Conservation (phyloP, 371 early-diverging fungal species). For the Mortierella sp. region DNA sequence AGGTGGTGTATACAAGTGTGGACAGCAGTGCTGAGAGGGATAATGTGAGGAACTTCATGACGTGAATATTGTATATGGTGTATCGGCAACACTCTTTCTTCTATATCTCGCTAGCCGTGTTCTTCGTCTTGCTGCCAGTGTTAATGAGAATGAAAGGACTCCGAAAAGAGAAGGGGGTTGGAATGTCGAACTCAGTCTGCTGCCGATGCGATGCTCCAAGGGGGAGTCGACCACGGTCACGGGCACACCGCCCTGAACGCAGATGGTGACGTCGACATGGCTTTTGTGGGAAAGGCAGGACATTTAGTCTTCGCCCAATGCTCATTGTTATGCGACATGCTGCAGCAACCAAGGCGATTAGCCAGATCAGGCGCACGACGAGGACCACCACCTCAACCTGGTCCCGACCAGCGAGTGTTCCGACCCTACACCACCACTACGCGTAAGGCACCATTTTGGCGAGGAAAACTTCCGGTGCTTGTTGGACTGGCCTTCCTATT, state of each 20-base stretch:
- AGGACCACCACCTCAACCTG: slow-evolving; percentile 16
- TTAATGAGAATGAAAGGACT: no score
- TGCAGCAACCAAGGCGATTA: slow-evolving; percentile 45
- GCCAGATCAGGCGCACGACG: slow-evolving; percentile 35
- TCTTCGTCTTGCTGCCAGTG: no score
- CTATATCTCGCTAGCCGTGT: no score
- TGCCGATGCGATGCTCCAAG: no score
- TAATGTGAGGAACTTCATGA: slow-evolving; percentile 41
- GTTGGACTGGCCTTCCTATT: slow-evolving; percentile 27
- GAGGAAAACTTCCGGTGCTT: slow-evolving; percentile 38
- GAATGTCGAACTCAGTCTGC: no score
- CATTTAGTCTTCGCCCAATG: neutral
- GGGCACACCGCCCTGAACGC: no score
- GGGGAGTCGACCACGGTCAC: no score
- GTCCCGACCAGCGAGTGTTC: slow-evolving; percentile 21
- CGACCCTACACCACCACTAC: slow-evolving; percentile 10
- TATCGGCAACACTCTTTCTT: neutral
- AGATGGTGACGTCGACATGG: slow-evolving; percentile 1
- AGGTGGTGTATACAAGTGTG: slow-evolving; percentile 23
- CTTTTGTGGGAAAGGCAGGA: no score
- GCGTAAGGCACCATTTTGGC: slow-evolving; percentile 25
- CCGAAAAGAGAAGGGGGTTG: no score
- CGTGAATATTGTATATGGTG: neutral
- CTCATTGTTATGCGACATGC: slow-evolving; percentile 5
- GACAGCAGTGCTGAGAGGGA: slow-evolving; percentile 40